phyloP scores from a whole-genome alignment of 192 early-diverging fungal species.

The Allomyces macrogynus region DNA sequence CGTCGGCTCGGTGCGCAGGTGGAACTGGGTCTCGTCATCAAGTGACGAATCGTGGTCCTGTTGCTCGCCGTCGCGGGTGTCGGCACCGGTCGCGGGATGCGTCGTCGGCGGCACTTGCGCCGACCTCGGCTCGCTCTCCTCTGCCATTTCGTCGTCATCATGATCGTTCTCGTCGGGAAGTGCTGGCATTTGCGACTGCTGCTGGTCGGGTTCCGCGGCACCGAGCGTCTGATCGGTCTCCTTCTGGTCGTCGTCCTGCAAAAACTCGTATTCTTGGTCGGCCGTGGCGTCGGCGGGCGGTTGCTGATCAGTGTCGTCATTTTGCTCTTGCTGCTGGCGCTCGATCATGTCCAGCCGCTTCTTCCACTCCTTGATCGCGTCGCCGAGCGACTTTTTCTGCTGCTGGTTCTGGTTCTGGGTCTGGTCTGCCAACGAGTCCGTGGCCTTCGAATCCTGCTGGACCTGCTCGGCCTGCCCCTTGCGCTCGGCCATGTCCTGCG shows the following conservation, averaged over 20 bases:
- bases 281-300: slow-evolving; percentile 3
- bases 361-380: slow-evolving; percentile 85
- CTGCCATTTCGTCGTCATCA: slow-evolving; percentile 18
- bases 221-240: slow-evolving; percentile 23
- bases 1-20: too few species aligned
- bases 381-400: slow-evolving; percentile 36
- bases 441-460: slow-evolving; percentile 15
- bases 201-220: slow-evolving; percentile 41
- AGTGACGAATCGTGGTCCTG: not conserved
- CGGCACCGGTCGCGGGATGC: not conserved
- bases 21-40: too few species aligned
- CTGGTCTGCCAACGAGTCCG: not conserved
- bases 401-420: not conserved
- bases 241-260: not conserved
- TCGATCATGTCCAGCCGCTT: slow-evolving; percentile 52
- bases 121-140: slow-evolving; percentile 9
- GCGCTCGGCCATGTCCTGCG: slow-evolving; percentile 42
- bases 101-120: slow-evolving; percentile 4
- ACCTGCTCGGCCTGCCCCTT: slow-evolving; percentile 27
- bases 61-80: not conserved
- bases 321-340: slow-evolving; percentile 9
- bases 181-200: slow-evolving; percentile 20
- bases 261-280: not conserved
- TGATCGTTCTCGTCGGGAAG: slow-evolving; percentile 14
- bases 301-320: slow-evolving; percentile 59